Conservation (phyloP, 768 basidiomycete genomes). For the Coprinopsis sp. region DNA sequence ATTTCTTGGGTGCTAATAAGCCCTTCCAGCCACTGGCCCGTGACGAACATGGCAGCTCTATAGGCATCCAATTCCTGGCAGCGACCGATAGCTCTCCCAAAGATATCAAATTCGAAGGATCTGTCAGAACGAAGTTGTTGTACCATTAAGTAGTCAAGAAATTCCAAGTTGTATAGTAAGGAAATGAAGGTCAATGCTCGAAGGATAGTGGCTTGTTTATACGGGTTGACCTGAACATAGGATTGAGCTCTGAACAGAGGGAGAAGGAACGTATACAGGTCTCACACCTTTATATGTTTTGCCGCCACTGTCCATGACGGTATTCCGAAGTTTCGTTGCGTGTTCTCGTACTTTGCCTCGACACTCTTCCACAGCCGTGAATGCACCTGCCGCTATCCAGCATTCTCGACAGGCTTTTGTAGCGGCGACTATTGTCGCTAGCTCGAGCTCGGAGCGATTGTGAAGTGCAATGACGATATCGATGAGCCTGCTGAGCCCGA, state of each 20-base stretch:
- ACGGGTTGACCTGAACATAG: slow-evolving; percentile 29
- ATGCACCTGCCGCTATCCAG: slow-evolving; percentile 68
- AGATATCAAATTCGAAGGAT: no score
- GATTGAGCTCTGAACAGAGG: not conserved
- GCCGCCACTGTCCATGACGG: slow-evolving; percentile 49
- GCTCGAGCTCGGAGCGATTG: slow-evolving; percentile 57
- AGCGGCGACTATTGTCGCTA: slow-evolving; percentile 72
- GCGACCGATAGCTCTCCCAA: no score
- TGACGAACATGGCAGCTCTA: slow-evolving; percentile 60
- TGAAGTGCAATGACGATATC: slow-evolving; percentile 75
- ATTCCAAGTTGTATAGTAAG: not conserved
- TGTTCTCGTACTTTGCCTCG: slow-evolving; percentile 57
- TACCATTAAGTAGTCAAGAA: not conserved
- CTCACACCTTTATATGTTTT: slow-evolving; percentile 38
- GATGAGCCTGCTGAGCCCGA: slow-evolving; percentile 63
- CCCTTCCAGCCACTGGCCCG: slow-evolving; percentile 61
- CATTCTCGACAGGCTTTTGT: slow-evolving; percentile 74
- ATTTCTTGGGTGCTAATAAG: slow-evolving; percentile 5
- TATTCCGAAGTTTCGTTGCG: slow-evolving; percentile 59
- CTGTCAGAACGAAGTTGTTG: slow-evolving; percentile 25
- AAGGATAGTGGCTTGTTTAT: slow-evolving; percentile 23
- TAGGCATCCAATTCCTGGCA: no score
- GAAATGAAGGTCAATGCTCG: not conserved
- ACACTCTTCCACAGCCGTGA: slow-evolving; percentile 63
- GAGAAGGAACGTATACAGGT: not conserved